Base-by-base conservation (phyloP, 345 rosid species). In the Sonneratia caseolaris region DNA sequence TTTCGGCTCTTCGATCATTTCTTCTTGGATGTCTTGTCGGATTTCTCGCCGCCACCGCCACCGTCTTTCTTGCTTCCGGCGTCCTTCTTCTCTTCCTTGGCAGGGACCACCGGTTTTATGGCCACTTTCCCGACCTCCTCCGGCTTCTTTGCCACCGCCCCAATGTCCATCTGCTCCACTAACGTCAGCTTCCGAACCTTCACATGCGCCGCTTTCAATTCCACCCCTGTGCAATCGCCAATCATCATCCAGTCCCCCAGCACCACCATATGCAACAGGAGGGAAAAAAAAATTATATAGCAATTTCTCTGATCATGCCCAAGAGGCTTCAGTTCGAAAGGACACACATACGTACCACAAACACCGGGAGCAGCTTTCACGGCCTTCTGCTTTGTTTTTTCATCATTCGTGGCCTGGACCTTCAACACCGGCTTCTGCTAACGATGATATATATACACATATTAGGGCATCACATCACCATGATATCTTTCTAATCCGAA, bases 51-150 rank as follows among this genome's bases (percentile, higher is more conserved):
- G 24, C 81, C 91, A 0, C 76, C 80, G 7, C 37, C 65, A 36
- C 6, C 38, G 78, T 94, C 98, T 59, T 91, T 96, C 87, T 94
- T 94, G 32, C 89, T 97, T 10, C 90, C 95, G 19, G 32, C 88
- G 0, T 89, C 88, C 7, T 83, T 89, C 71, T 90, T 86, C 77
- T 90, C 96, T 69, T 88, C 98, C 66, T 93, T 91, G 4, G 97
- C 98, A 24, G 98, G 98, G 16, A 97, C 97, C 19, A 91, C 95
- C 4, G 93, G 87, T 47, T 88, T 38, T 40, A 91, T 78, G 79
- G 90, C 98, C 64, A 94, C 97, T 86, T 94, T 94, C 22, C 92
- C 98, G 7, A 94, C 96, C 72, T 88, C 91, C 88, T 90, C 91
- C 89, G 90, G 66, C 80, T 84, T 94, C 86, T 91, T 94, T 65